These are phyloP conservation scores for Suaeda aralocaspica DNA, from an alignment of 148 eudicot species.

Conservation along the genomic window DNA sequence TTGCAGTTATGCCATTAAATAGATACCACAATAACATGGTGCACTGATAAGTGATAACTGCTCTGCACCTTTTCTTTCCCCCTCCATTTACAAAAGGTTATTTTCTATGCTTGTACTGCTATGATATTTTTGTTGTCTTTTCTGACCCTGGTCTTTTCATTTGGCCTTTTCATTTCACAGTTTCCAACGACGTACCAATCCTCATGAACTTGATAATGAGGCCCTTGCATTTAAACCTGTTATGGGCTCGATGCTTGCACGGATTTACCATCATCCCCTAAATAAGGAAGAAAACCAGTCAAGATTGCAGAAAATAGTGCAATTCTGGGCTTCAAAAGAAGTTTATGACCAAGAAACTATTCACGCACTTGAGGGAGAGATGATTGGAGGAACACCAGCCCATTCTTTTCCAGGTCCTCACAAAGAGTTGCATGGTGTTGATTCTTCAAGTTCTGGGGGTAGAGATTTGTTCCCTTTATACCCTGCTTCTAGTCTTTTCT, in stretches of 20 bases:
- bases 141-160: conserved; percentile 18
- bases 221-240: conserved; percentile 97
- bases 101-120: too few species aligned
- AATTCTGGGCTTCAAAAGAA: conserved; percentile 97
- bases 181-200: conserved; percentile 83
- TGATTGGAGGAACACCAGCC: conserved; percentile 65
- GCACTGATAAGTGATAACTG: neutral
- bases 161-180: conserved; percentile 42
- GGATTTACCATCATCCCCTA: conserved; percentile 86
- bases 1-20: neutral
- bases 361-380: conserved; percentile 70
- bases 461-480: conserved; percentile 7
- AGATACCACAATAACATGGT: neutral
- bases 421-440: conserved; percentile 47
- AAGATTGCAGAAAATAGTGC: conserved; percentile 83
- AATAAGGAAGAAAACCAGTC: conserved; percentile 91
- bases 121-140: neutral
- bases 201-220: conserved; percentile 87
- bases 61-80: neutral
- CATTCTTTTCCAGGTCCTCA: conserved; percentile 43
- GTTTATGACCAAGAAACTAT: conserved; percentile 89
- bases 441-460: conserved; percentile 44
- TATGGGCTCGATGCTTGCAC: conserved; percentile 80
- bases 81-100: too few species aligned
- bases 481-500: too few species aligned